phyloP scores from a whole-genome alignment of 176 grass and related monocot genomes.

The Ananas comosus region DNA sequence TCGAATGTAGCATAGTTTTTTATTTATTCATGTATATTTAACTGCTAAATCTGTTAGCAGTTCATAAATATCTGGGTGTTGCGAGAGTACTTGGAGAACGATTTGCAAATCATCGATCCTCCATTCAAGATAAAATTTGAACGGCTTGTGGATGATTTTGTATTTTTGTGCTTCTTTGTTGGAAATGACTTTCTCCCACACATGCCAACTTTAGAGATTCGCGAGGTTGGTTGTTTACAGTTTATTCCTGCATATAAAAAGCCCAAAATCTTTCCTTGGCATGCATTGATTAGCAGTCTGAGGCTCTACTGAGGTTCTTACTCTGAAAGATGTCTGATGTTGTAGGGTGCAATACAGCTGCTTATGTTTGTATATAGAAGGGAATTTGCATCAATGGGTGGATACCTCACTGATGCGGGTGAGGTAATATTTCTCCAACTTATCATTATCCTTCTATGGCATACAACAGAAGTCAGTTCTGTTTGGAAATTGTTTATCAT shows the following conservation, averaged over 20 bases:
- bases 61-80: conserved; percentile 95
- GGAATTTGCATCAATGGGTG: conserved; percentile 81
- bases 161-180: conserved; percentile 99
- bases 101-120: conserved; percentile 77
- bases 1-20: conserved; percentile 7
- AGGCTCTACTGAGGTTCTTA: neutral
- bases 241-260: neutral
- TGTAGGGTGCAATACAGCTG: conserved; percentile 90
- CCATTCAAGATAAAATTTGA: conserved; percentile 94
- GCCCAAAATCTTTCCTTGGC: neutral
- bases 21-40: conserved; percentile 13
- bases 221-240: conserved; percentile 61
- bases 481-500: neutral
- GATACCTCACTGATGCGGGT: conserved; percentile 84
- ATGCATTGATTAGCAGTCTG: neutral
- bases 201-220: conserved; percentile 97
- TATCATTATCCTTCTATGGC: conserved; percentile 10
- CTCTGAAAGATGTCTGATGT: conserved; percentile 12
- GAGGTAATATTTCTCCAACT: conserved; percentile 55
- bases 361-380: conserved; percentile 83
- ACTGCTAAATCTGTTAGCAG: conserved; percentile 39
- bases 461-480: neutral
- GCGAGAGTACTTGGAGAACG: conserved; percentile 87
- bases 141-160: conserved; percentile 92
- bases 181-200: conserved; percentile 97